These are phyloP conservation scores for Fusarium praegraminearum DNA, from an alignment of 2,329 filamentous ascomycete species.

Conservation along the genomic window DNA sequence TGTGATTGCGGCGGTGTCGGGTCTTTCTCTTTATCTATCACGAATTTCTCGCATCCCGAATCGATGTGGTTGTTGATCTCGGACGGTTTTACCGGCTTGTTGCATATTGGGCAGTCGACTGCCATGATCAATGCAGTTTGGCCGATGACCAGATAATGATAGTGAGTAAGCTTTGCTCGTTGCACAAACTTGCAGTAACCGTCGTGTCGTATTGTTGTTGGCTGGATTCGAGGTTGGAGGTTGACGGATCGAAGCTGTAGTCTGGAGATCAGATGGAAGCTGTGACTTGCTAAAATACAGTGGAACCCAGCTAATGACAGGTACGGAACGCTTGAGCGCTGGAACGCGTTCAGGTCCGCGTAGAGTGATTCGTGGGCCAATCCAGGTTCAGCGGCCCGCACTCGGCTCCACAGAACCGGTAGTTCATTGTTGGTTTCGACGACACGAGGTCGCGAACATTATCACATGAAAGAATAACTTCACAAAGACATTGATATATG, in stretches of 20 bases:
- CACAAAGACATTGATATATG: background rate
- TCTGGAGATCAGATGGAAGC: constrained; percentile 11
- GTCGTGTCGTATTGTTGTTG: constrained; percentile 1
- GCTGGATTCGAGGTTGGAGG: background rate
- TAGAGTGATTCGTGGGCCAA: constrained; percentile 32
- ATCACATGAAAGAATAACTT: background rate
- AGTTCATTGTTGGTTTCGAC: constrained; percentile 6
- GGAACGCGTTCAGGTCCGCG: constrained; percentile 23
- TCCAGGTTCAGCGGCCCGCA: constrained; percentile 37
- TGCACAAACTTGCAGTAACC: background rate
- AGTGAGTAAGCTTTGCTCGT: background rate
- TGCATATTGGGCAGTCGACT: constrained; percentile 86
- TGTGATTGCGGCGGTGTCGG: constrained; percentile 50
- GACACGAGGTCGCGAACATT: background rate
- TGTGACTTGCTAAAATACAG: constrained; percentile 16
- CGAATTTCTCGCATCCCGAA: constrained; percentile 77
- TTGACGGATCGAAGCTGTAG: constrained; percentile 7
- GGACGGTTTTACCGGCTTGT: constrained; percentile 74
- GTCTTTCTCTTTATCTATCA: constrained; percentile 65
- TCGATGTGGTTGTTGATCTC: constrained; percentile 94
- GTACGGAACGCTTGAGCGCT: background rate
- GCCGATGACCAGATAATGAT: constrained; percentile 16
- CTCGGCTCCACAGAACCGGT: constrained; percentile 36
- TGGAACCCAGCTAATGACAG: constrained; percentile 7
- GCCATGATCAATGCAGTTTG: constrained; percentile 46